Conservation (phyloP, 345 rosid genomes). For the Conringia planisiliqua region DNA sequence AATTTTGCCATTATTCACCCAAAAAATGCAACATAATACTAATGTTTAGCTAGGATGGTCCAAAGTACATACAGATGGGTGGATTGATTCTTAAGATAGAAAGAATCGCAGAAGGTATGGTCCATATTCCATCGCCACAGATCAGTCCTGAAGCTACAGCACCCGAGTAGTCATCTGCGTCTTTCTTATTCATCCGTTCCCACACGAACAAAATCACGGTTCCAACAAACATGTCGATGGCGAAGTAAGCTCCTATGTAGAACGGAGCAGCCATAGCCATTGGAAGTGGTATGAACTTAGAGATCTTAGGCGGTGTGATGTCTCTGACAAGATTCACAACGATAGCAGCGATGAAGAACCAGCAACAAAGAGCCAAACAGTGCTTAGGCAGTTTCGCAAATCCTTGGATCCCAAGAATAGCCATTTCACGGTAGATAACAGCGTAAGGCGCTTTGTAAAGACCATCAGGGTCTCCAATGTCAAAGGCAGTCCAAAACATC, state of each 20-base stretch:
- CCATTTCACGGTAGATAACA: constrained; percentile 70
- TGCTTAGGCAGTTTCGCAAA: constrained; percentile 20
- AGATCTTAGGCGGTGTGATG: not conserved
- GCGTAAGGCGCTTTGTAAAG: constrained; percentile 75
- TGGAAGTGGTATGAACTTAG: constrained; percentile 37
- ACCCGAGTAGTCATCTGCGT: constrained; percentile 26
- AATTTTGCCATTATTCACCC: not conserved
- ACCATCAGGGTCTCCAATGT: constrained; percentile 66
- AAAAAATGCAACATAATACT: not conserved
- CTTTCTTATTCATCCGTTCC: constrained; percentile 31
- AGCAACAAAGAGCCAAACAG: constrained; percentile 30
- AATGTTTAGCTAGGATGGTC: not conserved
- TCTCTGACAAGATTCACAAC: constrained; percentile 33
- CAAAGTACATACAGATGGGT: constrained; percentile 48
- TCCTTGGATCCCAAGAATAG: constrained; percentile 26
- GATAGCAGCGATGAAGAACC: constrained; percentile 37
- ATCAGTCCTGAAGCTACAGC: constrained; percentile 45
- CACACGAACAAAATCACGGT: constrained; percentile 35
- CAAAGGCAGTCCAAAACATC: constrained; percentile 76
- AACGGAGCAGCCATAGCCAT: constrained; percentile 50
- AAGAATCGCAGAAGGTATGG: constrained; percentile 33
- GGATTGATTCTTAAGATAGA: constrained; percentile 38
- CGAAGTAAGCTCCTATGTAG: constrained; percentile 41
- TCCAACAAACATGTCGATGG: constrained; percentile 49
- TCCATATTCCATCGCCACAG: constrained; percentile 44